These are phyloP conservation scores for Phytophthora crassamura DNA, from an alignment of 352 stramenopile genomes.

Conservation along the genomic window DNA sequence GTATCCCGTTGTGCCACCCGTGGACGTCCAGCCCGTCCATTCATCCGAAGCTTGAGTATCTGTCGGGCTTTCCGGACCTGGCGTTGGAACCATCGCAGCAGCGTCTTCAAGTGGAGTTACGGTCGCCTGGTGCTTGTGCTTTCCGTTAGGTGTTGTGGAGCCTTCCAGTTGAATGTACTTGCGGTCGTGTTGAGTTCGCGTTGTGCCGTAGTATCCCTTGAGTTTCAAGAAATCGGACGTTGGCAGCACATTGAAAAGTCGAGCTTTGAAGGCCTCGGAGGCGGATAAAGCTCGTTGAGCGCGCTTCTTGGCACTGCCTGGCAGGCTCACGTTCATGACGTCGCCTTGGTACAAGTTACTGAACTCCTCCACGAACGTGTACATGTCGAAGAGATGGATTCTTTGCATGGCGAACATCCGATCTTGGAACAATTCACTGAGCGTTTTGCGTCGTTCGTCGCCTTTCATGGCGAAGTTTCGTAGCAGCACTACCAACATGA, in stretches of 20 bases:
- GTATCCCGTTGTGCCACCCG: slow-evolving; percentile 25
- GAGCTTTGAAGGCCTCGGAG: slow-evolving; percentile 66
- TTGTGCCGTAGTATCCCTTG: slow-evolving; percentile 54
- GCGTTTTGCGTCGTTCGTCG: slow-evolving; percentile 74
- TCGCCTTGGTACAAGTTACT: slow-evolving; percentile 77
- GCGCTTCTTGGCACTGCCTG: slow-evolving; percentile 65
- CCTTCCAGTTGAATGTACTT: slow-evolving; percentile 33
- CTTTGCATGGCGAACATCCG: slow-evolving; percentile 82
- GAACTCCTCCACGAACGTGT: slow-evolving; percentile 78
- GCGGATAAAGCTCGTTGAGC: slow-evolving; percentile 61
- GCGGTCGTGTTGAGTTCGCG: slow-evolving; percentile 24
- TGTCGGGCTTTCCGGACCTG: slow-evolving; percentile 12
- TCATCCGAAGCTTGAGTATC: slow-evolving; percentile 25
- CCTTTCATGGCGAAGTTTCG: slow-evolving; percentile 89
- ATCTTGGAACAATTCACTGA: slow-evolving; percentile 80
- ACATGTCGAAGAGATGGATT: slow-evolving; percentile 82
- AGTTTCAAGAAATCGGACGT: slow-evolving; percentile 75
- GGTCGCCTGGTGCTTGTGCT: slow-evolving; percentile 29
- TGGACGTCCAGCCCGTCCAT: slow-evolving; percentile 31
- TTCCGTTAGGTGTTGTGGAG: not conserved
- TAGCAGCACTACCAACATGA: slow-evolving; percentile 87
- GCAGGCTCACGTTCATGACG: slow-evolving; percentile 80
- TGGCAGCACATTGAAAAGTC: slow-evolving; percentile 66
- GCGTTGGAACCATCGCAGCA: not conserved
- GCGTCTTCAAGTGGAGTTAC: slow-evolving; percentile 32